Base-by-base conservation (phyloP, 352 stramenopile species). In the Pythium phragmitis region DNA sequence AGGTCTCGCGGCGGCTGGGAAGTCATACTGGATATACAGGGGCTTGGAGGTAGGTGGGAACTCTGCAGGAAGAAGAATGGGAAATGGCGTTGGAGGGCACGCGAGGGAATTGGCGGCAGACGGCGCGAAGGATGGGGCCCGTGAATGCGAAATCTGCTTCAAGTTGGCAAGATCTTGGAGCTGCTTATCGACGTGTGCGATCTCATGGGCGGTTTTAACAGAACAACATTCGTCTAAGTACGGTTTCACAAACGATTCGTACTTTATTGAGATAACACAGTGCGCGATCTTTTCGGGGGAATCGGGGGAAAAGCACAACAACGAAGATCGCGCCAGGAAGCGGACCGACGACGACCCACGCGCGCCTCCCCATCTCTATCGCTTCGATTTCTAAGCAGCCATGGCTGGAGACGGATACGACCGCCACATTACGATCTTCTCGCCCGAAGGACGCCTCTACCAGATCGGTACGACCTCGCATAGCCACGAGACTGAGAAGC, bases 361-460 rank as follows among this genome's bases (percentile, higher is more conserved):
- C 33, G 21, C 33, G 14, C 9, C 37, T 42, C 37, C 37, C 37
- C 37, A 12, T 19, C 33, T 21, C 26, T 30, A 30, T 30, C 26
- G 26, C 26, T 5, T 30, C 26, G 26, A 42, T 1, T 16, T 36
- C 21, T 54, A 57, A 60, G 61, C 14, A 61, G 75, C 53, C 65
- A 96, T 96, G 87, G 69, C 88, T 66, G 82, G 85, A 72, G 86
- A 91, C 74, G 88, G 85, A 88, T 96, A 96, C 76, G 88, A 96
- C 67, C 82, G 88, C 70, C 82, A 96, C 75, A 94, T 99, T 75
- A 99, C 97, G 48, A 99, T 99, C 75, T 99, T 99, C 79, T 99
- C 95, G 60, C 97, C 98, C 11, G 96, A 99, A 74, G 98, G 98
- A 45, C 88, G 96, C 23, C 87, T 99, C 47, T 99, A 99, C 77